Evolutionary conservation across 306 rosid species (phyloP).

Genomic region (Bauhinia variegata): DNA sequence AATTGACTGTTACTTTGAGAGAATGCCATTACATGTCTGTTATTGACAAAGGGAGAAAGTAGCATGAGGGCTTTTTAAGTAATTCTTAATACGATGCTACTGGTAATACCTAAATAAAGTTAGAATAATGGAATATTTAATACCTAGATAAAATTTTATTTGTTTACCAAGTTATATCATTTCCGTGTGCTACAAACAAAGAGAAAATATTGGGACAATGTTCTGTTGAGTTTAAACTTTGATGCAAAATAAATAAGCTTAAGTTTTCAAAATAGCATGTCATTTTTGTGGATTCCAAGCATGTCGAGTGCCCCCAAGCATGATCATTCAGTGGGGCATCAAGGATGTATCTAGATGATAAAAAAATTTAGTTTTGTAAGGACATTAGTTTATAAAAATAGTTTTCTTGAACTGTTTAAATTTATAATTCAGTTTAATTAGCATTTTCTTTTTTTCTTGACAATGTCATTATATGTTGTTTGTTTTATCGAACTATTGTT

Average conservation of each 20-base stretch:
- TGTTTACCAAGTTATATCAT: not conserved
- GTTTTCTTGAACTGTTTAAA: not conserved
- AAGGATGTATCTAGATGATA: not conserved
- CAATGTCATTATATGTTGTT: not conserved
- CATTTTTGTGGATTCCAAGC: not conserved
- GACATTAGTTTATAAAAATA: not conserved
- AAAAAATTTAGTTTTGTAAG: constrained; percentile 14
- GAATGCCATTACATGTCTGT: constrained; percentile 6
- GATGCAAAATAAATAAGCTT: not conserved
- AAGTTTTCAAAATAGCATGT: not conserved
- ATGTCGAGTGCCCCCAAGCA: not conserved
- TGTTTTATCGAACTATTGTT: constrained; percentile 19
- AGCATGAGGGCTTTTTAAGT: constrained; percentile 9
- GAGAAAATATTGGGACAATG: not conserved
- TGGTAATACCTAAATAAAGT: no score
- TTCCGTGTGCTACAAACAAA: not conserved
- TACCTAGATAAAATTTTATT: not conserved
- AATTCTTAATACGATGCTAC: constrained; percentile 4
- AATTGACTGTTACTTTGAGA: constrained; percentile 5
- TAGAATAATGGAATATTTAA: not conserved
- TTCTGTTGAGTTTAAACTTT: not conserved
- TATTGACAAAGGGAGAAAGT: not conserved
- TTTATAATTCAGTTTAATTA: no score
- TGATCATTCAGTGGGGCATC: no score
- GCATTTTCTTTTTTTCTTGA: no score